These are phyloP conservation scores for Lentinula novae-zelandiae DNA, from an alignment of 1,284 basidiomycete genomes.

Conservation along the genomic window DNA sequence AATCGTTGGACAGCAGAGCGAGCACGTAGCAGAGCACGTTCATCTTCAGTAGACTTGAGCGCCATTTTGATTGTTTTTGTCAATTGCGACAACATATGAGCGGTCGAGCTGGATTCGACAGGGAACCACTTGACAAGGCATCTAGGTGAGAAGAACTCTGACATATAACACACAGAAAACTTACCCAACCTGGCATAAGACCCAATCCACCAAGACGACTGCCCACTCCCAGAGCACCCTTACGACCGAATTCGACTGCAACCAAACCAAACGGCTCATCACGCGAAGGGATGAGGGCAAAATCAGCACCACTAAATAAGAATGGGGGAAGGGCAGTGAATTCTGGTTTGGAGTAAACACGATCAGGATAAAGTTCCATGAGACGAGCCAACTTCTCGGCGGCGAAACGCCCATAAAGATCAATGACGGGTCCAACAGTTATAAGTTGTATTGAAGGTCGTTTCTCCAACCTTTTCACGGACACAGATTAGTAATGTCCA, in stretches of 20 bases:
- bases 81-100: conserved; percentile 92
- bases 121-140: conserved; percentile 77
- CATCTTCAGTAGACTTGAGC: conserved; percentile 84
- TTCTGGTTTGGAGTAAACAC: conserved; percentile 90
- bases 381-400: conserved; percentile 88
- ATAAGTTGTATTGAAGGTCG: conserved; percentile 83
- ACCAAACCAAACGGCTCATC: conserved; percentile 95
- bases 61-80: conserved; percentile 93
- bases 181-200: conserved; percentile 94
- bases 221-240: conserved; percentile 92
- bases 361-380: conserved; percentile 93
- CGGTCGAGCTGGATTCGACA: conserved; percentile 86
- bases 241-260: conserved; percentile 92
- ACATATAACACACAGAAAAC: conserved; percentile 25
- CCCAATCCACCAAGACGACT: conserved; percentile 90
- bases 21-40: conserved; percentile 86
- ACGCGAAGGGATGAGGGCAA: conserved; percentile 89
- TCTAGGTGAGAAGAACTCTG: neutral
- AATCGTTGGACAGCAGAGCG: conserved; percentile 92
- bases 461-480: conserved; percentile 66
- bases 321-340: conserved; percentile 92
- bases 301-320: conserved; percentile 90
- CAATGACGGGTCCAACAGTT: conserved; percentile 89
- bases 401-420: conserved; percentile 90
- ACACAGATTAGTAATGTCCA: conserved; percentile 14